Conservation (phyloP, 2,329 filamentous ascomycete genomes). For the Proliferodiscus dingleyae region DNA sequence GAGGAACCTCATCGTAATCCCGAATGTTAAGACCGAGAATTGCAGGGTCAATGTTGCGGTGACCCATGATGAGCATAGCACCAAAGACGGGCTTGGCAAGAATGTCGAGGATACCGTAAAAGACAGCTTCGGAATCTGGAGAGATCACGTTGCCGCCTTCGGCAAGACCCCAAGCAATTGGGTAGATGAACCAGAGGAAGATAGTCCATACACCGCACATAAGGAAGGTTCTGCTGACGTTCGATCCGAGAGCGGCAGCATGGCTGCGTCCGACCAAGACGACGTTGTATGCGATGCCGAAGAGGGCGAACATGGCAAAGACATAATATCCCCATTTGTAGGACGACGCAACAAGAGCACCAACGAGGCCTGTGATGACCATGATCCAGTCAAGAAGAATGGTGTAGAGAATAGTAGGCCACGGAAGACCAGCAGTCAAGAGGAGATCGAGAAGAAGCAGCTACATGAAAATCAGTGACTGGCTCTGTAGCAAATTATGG, state of each 20-base stretch:
- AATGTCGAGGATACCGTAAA: conserved; percentile 64
- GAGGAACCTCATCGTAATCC: conserved; percentile 15
- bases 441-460: conserved; percentile 58
- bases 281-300: conserved; percentile 58
- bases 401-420: conserved; percentile 57
- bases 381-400: conserved; percentile 61
- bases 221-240: conserved; percentile 49
- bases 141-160: conserved; percentile 63
- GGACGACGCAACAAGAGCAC: conserved; percentile 53
- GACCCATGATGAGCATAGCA: conserved; percentile 52
- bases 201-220: conserved; percentile 54
- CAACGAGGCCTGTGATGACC: conserved; percentile 62
- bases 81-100: conserved; percentile 62
- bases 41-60: conserved; percentile 55
- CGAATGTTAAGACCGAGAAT: conserved; percentile 47
- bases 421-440: conserved; percentile 59
- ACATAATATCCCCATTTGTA: conserved; percentile 68
- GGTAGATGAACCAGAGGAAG: conserved; percentile 60
- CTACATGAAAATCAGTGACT: conserved; percentile 5
- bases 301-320: conserved; percentile 50
- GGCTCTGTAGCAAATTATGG: not conserved
- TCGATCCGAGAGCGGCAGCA: conserved; percentile 47
- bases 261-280: conserved; percentile 51
- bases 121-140: conserved; percentile 60
- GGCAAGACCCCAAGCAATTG: conserved; percentile 57